Evolutionary conservation across 2,329 filamentous ascomycete genomes (phyloP).

Genomic region (Ophiosphaerella narmari): DNA sequence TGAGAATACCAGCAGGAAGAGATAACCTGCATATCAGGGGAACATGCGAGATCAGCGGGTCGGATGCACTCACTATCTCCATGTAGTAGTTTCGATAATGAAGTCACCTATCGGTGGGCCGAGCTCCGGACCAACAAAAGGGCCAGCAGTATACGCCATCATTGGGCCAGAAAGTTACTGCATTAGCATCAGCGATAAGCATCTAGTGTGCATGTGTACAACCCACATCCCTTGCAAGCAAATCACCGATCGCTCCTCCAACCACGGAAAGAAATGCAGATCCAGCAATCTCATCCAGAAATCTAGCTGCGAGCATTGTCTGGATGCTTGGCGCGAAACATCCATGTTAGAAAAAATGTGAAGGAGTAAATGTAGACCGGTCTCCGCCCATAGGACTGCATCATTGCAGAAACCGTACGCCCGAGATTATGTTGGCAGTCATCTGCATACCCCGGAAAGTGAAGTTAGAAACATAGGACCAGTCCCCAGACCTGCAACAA

Average conservation of each 20-base stretch:
- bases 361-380: constrained; percentile 81
- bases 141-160: constrained; percentile 67
- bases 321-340: constrained; percentile 83
- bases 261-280: constrained; percentile 69
- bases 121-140: constrained; percentile 61
- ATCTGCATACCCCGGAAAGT: too few relatives aligned
- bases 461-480: too few relatives aligned
- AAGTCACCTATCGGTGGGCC: constrained; percentile 73
- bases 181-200: constrained; percentile 10
- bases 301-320: constrained; percentile 77
- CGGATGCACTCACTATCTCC: constrained; percentile 52
- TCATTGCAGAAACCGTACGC: constrained; percentile 4
- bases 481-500: constrained; percentile 76
- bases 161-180: constrained; percentile 75
- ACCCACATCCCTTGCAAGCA: constrained; percentile 44
- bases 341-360: constrained; percentile 74
- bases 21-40: constrained; percentile 2
- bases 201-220: background rate
- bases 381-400: constrained; percentile 76
- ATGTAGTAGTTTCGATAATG: constrained; percentile 75
- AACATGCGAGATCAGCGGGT: constrained; percentile 7
- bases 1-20: background rate
- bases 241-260: constrained; percentile 82
- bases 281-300: constrained; percentile 75
- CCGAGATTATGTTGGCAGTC: background rate